Evolutionary conservation across 371 early-diverging fungal species (phyloP).

Genomic region (Coemansia sp.): DNA sequence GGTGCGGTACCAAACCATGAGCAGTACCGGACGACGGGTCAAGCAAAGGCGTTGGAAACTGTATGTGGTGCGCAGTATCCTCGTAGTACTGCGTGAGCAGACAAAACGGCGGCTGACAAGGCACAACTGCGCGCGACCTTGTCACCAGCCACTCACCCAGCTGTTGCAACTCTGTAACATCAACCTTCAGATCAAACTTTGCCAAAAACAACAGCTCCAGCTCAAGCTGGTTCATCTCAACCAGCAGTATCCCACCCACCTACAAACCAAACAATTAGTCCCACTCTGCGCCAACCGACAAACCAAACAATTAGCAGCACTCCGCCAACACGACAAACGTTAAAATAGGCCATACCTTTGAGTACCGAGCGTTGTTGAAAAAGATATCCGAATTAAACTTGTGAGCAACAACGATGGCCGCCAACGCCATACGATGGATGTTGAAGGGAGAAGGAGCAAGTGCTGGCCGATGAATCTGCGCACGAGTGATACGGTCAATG

Average conservation of each 20-base stretch:
- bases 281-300: background rate
- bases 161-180: conserved; percentile 58
- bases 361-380: conserved; percentile 74
- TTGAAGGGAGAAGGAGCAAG: conserved; percentile 63
- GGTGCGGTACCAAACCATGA: background rate
- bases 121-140: background rate
- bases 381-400: conserved; percentile 83
- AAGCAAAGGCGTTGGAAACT: conserved; percentile 4
- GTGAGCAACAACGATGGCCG: conserved; percentile 78
- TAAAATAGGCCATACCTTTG: conserved; percentile 56
- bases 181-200: conserved; percentile 75
- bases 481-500: conserved; percentile 65
- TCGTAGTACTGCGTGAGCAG: conserved; percentile 14
- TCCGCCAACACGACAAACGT: background rate
- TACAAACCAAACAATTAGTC: conserved; percentile 17
- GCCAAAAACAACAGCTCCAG: conserved; percentile 83
- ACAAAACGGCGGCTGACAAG: background rate
- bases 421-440: conserved; percentile 77
- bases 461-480: conserved; percentile 28
- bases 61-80: conserved; percentile 6
- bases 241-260: conserved; percentile 83
- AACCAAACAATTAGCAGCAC: background rate
- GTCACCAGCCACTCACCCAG: conserved; percentile 38
- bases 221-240: conserved; percentile 85
- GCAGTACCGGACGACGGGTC: background rate